phyloP scores from a whole-genome alignment of 495 filamentous ascomycete species.

The Penicillium longicatenatum region DNA sequence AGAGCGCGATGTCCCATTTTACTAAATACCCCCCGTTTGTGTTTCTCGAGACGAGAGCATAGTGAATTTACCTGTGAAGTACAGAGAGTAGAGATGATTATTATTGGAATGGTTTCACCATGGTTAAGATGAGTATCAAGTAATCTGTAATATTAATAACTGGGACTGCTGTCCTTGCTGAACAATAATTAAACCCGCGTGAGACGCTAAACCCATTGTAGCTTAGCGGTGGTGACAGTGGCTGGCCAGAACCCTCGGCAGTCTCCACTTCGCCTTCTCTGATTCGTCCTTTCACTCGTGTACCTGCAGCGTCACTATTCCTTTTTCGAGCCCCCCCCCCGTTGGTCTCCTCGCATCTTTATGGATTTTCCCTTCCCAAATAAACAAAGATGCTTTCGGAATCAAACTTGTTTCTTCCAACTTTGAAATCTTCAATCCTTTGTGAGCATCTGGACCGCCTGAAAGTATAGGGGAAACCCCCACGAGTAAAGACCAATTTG shows the following conservation, averaged over 20 bases:
- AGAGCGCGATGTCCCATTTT: slow-evolving; percentile 12
- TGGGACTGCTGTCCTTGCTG: not conserved
- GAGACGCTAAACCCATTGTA: slow-evolving; percentile 2
- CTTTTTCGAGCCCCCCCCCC: not conserved
- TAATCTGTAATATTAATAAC: not conserved
- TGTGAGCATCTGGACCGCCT: not conserved
- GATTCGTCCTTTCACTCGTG: slow-evolving; percentile 14
- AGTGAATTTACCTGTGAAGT: slow-evolving; percentile 2
- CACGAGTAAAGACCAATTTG: slow-evolving; percentile 4
- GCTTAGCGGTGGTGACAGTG: slow-evolving; percentile 7
- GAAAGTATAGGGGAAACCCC: not conserved
- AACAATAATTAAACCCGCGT: slow-evolving; percentile 24
- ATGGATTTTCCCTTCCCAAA: not conserved
- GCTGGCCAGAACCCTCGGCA: slow-evolving; percentile 16
- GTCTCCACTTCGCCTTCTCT: slow-evolving; percentile 14
- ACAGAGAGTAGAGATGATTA: not conserved
- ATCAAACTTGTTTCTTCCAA: not conserved
- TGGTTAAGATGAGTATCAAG: not conserved
- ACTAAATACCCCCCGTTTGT: slow-evolving; percentile 28
- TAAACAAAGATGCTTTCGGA: slow-evolving; percentile 1
- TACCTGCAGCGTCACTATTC: slow-evolving; percentile 24
- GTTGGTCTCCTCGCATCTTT: slow-evolving; percentile 6
- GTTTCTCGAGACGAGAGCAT: not conserved
- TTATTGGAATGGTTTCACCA: not conserved
- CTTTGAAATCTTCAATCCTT: not conserved